phyloP scores from a whole-genome alignment of 1,284 basidiomycete species.

The Sporisorium scitamineum region DNA sequence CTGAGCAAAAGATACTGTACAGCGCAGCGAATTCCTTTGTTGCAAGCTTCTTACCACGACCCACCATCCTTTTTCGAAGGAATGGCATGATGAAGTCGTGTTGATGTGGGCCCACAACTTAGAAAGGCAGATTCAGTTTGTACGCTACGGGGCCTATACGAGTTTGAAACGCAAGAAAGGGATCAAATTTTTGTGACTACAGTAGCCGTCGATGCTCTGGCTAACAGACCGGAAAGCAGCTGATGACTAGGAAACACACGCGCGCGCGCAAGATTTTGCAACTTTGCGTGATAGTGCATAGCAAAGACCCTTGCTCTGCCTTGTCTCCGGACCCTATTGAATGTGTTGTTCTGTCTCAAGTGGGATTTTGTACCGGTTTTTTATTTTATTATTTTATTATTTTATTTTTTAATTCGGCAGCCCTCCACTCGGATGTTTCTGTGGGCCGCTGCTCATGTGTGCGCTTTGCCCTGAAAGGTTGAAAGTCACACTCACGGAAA shows the following conservation, averaged over 20 bases:
- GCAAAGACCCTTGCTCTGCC: slow-evolving; percentile 3
- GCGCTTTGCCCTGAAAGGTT: too few relatives aligned
- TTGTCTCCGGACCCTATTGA: slow-evolving; percentile 2
- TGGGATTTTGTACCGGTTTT: too few relatives aligned
- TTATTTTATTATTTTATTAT: background rate
- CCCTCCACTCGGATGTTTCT: slow-evolving; percentile 1
- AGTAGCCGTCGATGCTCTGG: background rate
- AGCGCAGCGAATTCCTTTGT: background rate
- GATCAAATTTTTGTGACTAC: background rate
- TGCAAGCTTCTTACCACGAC: background rate
- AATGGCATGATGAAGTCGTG: background rate
- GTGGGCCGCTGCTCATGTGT: background rate
- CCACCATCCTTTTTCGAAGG: background rate
- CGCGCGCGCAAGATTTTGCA: slow-evolving; percentile 10
- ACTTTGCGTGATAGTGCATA: slow-evolving; percentile 16
- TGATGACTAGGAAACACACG: slow-evolving; percentile 12
- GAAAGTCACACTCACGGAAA: background rate
- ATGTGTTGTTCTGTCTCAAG: background rate
- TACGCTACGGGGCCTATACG: background rate
- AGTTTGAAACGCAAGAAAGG: background rate
- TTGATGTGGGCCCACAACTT: background rate
- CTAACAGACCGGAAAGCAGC: background rate
- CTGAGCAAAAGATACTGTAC: too few relatives aligned
- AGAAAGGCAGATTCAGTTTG: background rate
- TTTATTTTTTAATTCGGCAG: background rate